Conservation (phyloP, 371 early-diverging fungal species). For the Mucor circinelloides region DNA sequence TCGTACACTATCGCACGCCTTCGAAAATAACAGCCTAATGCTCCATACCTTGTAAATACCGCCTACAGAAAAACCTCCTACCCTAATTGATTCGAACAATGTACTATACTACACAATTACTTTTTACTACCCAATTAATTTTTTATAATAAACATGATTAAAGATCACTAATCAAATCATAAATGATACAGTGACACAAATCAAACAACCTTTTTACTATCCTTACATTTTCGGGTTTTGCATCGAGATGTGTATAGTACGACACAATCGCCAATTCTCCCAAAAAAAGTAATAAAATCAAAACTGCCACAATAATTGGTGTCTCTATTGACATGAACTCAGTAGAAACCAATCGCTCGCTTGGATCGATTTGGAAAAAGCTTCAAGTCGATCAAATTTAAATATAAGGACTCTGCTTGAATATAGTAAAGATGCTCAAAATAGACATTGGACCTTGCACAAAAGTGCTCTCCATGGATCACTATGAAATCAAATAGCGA, state of each 20-base stretch:
- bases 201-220: neutral
- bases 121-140: neutral
- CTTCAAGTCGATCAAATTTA: neutral
- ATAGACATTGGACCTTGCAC: neutral
- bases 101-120: neutral
- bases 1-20: conserved; percentile 23
- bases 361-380: neutral
- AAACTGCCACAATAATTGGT: neutral
- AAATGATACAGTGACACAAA: neutral
- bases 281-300: neutral
- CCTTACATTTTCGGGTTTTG: neutral
- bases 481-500: neutral
- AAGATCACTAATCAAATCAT: neutral
- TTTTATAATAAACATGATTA: neutral
- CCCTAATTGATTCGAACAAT: neutral
- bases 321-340: neutral
- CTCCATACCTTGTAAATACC: too few relatives aligned
- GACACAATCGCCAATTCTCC: neutral
- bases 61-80: too few relatives aligned
- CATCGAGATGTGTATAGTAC: neutral
- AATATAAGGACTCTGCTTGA: neutral
- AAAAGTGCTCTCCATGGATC: neutral
- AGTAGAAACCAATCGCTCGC: neutral
- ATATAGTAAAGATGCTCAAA: neutral
- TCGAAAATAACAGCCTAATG: neutral